Evolutionary conservation across 768 basidiomycete species (phyloP).

Genomic region (Phanerochaete sordida): DNA sequence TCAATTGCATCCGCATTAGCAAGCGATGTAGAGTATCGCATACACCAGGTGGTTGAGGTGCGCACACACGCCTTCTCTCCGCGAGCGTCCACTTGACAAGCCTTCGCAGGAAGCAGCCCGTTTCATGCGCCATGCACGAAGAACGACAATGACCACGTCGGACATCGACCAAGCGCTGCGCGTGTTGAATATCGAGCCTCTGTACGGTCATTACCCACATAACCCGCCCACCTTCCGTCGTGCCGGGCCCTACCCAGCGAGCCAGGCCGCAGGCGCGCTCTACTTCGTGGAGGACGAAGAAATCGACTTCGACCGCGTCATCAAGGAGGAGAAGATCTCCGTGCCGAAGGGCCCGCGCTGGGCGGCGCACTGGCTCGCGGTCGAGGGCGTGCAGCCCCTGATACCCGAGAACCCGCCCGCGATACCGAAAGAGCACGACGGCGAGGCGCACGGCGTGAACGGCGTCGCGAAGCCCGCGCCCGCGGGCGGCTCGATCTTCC

Average conservation of each 20-base stretch:
- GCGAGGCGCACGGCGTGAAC: conserved; percentile 25
- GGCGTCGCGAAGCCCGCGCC: conserved; percentile 20
- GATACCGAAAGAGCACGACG: conserved; percentile 51
- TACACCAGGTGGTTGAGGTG: conserved; percentile 94
- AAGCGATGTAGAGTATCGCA: conserved; percentile 94
- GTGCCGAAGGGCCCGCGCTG: conserved; percentile 80
- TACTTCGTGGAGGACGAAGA: conserved; percentile 97
- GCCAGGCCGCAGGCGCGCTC: conserved; percentile 60
- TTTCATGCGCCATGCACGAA: conserved; percentile 92
- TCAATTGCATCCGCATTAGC: conserved; percentile 80
- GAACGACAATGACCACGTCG: conserved; percentile 83
- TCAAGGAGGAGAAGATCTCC: conserved; percentile 81
- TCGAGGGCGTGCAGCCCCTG: conserved; percentile 96
- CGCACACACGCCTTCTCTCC: not conserved
- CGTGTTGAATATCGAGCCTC: conserved; percentile 92
- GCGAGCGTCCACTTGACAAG: not conserved
- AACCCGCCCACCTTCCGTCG: conserved; percentile 61
- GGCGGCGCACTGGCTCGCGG: conserved; percentile 97
- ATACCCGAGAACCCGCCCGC: conserved; percentile 95
- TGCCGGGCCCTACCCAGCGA: conserved; percentile 42
- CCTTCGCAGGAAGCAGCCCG: conserved; percentile 83
- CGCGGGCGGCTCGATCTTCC: conserved; percentile 21
- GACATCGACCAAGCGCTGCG: conserved; percentile 95
- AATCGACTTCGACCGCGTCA: conserved; percentile 90
- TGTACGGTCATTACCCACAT: conserved; percentile 79